Conservation (phyloP, 2,329 filamentous ascomycete genomes). For the Claviceps fusiformis region DNA sequence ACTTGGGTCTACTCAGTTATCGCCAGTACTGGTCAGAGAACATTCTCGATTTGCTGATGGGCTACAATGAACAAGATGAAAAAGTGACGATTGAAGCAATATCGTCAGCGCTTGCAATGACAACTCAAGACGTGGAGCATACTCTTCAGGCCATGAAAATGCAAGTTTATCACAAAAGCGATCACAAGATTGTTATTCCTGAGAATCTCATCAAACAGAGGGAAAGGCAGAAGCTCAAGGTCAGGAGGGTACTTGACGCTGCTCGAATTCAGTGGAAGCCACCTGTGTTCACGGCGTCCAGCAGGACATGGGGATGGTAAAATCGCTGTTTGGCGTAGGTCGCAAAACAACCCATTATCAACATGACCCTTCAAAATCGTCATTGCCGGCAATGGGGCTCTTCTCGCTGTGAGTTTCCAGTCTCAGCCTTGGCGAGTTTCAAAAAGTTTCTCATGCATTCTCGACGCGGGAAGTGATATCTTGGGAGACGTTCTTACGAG, state of each 20-base stretch:
- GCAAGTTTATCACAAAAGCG: constrained; percentile 89
- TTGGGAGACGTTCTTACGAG: neutral
- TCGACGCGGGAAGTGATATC: neutral
- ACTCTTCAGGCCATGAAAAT: constrained; percentile 89
- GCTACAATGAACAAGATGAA: constrained; percentile 51
- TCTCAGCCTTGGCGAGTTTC: neutral
- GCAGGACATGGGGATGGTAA: constrained; percentile 91
- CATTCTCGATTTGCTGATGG: constrained; percentile 74
- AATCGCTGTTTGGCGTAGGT: neutral
- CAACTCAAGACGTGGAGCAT: constrained; percentile 91
- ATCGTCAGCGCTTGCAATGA: constrained; percentile 74
- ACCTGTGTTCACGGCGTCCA: constrained; percentile 81
- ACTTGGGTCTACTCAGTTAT: constrained; percentile 85
- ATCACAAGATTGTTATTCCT: constrained; percentile 90
- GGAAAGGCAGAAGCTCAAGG: constrained; percentile 69
- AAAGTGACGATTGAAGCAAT: constrained; percentile 78
- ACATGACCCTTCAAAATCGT: too few species aligned
- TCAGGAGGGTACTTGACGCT: constrained; percentile 63
- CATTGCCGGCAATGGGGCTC: neutral
- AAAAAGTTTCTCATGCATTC: neutral
- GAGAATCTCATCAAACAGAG: constrained; percentile 67
- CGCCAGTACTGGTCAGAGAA: constrained; percentile 97
- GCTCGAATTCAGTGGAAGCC: constrained; percentile 85
- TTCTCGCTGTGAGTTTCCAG: neutral
- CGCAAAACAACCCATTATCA: neutral